These are phyloP conservation scores for Corymbia citriodora DNA, from an alignment of 441 rosid species.

Conservation along the genomic window DNA sequence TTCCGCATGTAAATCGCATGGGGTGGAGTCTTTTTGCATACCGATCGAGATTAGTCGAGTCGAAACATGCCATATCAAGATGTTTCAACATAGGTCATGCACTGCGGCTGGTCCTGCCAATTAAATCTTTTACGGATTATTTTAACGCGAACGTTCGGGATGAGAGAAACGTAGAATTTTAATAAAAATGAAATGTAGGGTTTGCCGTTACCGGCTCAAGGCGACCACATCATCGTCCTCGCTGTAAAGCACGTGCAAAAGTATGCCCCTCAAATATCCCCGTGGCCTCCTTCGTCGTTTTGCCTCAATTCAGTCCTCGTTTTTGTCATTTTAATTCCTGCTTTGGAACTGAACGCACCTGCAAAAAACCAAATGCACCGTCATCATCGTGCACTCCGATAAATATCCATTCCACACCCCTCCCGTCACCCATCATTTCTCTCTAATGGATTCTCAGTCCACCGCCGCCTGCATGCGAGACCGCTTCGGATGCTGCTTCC, in stretches of 20 bases:
- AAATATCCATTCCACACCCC: background rate
- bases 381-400: background rate
- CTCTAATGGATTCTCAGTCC: background rate
- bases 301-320: background rate
- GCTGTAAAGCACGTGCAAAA: background rate
- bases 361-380: background rate
- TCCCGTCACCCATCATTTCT: background rate
- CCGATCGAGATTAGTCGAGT: too few relatives aligned
- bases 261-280: background rate
- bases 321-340: background rate
- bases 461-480: background rate
- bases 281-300: background rate
- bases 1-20: too few relatives aligned
- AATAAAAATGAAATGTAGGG: background rate
- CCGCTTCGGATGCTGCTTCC: background rate
- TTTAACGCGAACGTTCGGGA: too few relatives aligned
- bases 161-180: background rate
- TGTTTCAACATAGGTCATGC: too few relatives aligned
- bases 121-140: too few relatives aligned
- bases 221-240: background rate
- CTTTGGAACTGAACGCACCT: background rate
- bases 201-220: background rate
- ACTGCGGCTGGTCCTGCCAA: too few relatives aligned
- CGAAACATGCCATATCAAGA: too few relatives aligned
- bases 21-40: too few relatives aligned